Evolutionary conservation across 441 rosid genomes (phyloP).

Genomic region (Syzygium malaccense): DNA sequence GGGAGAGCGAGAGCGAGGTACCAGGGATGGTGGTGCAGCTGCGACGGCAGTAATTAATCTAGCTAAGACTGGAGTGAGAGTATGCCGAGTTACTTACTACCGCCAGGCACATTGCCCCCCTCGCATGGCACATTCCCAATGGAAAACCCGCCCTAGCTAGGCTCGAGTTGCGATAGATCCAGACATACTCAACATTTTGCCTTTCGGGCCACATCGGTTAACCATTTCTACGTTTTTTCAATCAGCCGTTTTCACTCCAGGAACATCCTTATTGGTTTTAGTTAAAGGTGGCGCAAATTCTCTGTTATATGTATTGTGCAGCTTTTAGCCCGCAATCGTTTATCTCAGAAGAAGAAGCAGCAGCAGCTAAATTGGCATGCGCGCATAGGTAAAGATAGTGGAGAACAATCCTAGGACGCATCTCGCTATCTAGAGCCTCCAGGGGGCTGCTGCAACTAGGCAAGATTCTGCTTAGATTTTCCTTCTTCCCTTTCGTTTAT

Average conservation of each 20-base stretch:
- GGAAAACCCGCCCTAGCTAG: not conserved
- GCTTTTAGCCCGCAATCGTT: not conserved
- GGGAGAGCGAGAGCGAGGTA: too few relatives aligned
- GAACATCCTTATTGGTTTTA: not conserved
- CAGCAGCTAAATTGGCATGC: not conserved
- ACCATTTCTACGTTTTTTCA: not conserved
- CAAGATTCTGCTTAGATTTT: not conserved
- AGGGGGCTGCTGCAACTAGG: not conserved
- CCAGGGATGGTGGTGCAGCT: too few relatives aligned
- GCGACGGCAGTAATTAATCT: too few relatives aligned
- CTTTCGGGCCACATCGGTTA: not conserved
- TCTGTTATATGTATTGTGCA: not conserved
- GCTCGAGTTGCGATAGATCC: not conserved
- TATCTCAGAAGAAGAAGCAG: not conserved
- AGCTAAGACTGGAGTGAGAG: too few relatives aligned
- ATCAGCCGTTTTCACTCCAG: not conserved
- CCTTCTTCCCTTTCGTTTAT: not conserved
- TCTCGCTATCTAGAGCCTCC: not conserved
- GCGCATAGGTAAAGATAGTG: not conserved
- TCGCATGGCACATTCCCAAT: not conserved
- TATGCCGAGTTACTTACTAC: too few relatives aligned
- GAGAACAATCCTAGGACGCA: not conserved
- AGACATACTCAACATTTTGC: not conserved
- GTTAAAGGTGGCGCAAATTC: not conserved
- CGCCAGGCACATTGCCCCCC: not conserved